These are phyloP conservation scores for Tetrapisispora arboricola DNA, from an alignment of 805 yeast species.

Conservation along the genomic window DNA sequence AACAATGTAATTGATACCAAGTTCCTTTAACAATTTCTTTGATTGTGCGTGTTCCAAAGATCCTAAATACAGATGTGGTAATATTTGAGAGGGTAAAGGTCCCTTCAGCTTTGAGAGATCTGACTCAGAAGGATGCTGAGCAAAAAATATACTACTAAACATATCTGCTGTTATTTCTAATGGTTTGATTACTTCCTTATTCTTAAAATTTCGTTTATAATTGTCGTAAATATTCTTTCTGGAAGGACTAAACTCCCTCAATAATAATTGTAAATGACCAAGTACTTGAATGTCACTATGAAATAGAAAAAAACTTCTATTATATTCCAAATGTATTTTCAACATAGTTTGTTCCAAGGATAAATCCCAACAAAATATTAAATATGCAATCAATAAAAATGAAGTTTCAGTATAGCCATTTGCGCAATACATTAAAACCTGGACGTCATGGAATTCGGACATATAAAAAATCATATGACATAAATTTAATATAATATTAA, in stretches of 20 bases:
- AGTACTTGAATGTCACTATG: constrained; percentile 62
- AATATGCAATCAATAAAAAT: constrained; percentile 56
- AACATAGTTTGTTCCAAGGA: constrained; percentile 55
- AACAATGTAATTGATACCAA: constrained; percentile 66
- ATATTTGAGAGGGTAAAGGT: constrained; percentile 72
- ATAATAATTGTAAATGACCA: constrained; percentile 50
- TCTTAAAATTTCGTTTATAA: constrained; percentile 8
- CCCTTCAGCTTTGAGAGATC: constrained; percentile 36
- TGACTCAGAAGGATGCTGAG: constrained; percentile 18
- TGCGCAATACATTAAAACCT: constrained; percentile 60
- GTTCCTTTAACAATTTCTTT: constrained; percentile 45
- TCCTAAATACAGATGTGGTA: constrained; percentile 80
- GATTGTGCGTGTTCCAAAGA: constrained; percentile 73
- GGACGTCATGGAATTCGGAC: constrained; percentile 18
- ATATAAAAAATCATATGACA: constrained; percentile 37
- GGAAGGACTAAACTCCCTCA: constrained; percentile 51
- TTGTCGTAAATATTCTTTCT: constrained; percentile 9
- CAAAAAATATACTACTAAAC: constrained; percentile 29
- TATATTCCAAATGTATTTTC: constrained; percentile 48
- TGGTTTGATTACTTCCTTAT: constrained; percentile 1
- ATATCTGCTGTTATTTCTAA: constrained; percentile 23
- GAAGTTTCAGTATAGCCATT: constrained; percentile 93
- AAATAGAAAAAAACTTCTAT: constrained; percentile 79
- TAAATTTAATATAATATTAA: constrained; percentile 61
- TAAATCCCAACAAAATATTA: constrained; percentile 58